Evolutionary conservation across 2,329 filamentous ascomycete species (phyloP), one percentile per base, ranked within the genome.

Genomic region (Nemania diffusa): DNA sequence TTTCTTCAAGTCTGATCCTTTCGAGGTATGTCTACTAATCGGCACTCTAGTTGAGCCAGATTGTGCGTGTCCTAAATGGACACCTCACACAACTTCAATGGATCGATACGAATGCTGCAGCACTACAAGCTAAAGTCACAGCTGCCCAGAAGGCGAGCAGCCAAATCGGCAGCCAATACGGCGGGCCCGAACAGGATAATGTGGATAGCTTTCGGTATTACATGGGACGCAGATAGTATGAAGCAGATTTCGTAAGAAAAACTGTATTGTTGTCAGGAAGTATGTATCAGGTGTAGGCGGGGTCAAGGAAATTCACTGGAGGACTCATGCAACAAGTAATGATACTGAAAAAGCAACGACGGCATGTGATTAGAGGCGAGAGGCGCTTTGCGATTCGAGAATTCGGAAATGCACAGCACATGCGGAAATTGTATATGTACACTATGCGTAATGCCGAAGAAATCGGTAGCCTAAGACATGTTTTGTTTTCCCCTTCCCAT

Each of bases 1-100:
- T 69, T 60, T 62, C 63, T 24, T 62, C 27, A 26, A 17, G 20
- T 58, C 9, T 17, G 20, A 13, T 55, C 40, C 46, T 53, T 34
- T 37, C 15, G 48, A 44, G 42, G 20, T 29, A 53, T 75, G 77
- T 74, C 42, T 65, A 62, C 68, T 70, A 64, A 70, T 53, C n/a
- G 6, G 6, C 29, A 3, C 17, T 58, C 24, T 78, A 97, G 91
- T 86, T 98, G 77, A 95, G 93, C 73, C 94, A 97, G 81, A 97
- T 99, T 75, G 95, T 98, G 60, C 91, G 93, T 70, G 94, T 98
- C 57, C 90, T 99, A 73, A 99, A 99, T 79, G 90, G 91, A 26
- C 96, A 99, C 79, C 88, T 99, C 42, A 90, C 90, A 40, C 94
- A 97, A 80, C 85, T 99, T 68, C 95, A 97, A 80, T 92, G 92